A percentile compares a stretch with the other conserved stretches of the same genome.
These are phyloP conservation scores for Plasmodium yoelii DNA, from an alignment of 169 alveolate genomes.

Conservation along the genomic window DNA sequence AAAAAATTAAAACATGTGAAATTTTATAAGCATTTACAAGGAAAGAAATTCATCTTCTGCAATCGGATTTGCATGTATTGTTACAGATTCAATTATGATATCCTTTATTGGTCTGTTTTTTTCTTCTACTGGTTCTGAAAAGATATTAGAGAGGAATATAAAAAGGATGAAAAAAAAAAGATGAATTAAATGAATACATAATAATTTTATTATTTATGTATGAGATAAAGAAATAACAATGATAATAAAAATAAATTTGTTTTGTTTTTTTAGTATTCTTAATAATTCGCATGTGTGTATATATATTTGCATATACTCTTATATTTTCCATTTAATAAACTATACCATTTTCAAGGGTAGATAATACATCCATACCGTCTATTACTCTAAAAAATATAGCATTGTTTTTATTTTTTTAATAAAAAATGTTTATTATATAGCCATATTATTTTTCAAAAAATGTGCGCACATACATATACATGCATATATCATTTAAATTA, in stretches of 20 bases:
- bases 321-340: too few relatives aligned
- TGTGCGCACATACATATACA: too few relatives aligned
- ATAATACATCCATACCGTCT: slow-evolving; percentile 93
- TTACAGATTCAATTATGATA: slow-evolving; percentile 82
- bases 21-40: too few relatives aligned
- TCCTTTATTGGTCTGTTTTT: slow-evolving; percentile 88
- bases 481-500: too few relatives aligned
- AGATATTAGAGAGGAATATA: background rate
- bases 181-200: background rate
- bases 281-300: background rate
- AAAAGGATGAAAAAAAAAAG: background rate
- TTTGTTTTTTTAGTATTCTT: background rate
- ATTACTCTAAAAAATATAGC: slow-evolving; percentile 83
- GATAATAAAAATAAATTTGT: slow-evolving; percentile 10
- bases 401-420: slow-evolving; percentile 22
- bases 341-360: slow-evolving; percentile 89
- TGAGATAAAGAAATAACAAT: background rate
- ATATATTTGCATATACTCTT: background rate
- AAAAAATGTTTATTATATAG: slow-evolving; percentile 3
- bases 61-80: slow-evolving; percentile 93
- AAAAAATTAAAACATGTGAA: too few relatives aligned
- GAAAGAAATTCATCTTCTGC: slow-evolving; percentile 87
- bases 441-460: too few relatives aligned
- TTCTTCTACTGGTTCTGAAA: slow-evolving; percentile 87
- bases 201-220: background rate